These are phyloP conservation scores for Acer yangbiense DNA, from an alignment of 345 rosid genomes.

Conservation along the genomic window DNA sequence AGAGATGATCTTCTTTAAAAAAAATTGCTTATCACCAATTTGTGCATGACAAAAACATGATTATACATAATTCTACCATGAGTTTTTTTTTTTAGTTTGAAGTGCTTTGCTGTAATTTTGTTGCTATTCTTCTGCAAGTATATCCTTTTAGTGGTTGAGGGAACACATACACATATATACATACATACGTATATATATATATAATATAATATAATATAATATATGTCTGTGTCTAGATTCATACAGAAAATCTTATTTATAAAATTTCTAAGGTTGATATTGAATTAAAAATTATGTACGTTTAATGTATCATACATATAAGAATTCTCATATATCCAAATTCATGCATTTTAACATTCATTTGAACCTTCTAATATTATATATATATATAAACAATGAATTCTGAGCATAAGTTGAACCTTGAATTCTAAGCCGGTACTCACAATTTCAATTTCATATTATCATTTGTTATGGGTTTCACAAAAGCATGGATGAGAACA, in stretches of 20 bases:
- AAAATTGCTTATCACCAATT: background rate
- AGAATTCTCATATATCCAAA: too few relatives aligned
- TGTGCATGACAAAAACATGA: background rate
- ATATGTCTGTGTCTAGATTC: background rate
- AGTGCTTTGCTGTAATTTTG: slow-evolving; percentile 30
- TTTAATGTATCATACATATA: too few relatives aligned
- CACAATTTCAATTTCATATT: too few relatives aligned
- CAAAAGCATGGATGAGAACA: too few relatives aligned
- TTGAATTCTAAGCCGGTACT: background rate
- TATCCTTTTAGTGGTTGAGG: slow-evolving; percentile 8
- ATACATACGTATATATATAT: too few relatives aligned
- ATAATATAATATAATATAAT: too few relatives aligned
- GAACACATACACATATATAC: too few relatives aligned
- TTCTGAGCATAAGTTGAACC: background rate
- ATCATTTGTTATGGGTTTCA: too few relatives aligned
- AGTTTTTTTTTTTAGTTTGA: background rate
- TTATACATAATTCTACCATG: background rate
- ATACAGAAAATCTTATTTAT: background rate
- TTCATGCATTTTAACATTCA: background rate
- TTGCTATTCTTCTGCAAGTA: slow-evolving; percentile 26
- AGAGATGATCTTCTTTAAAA: background rate
- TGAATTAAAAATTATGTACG: background rate
- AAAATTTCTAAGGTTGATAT: background rate
- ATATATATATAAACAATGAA: background rate
- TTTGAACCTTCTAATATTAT: background rate